Evolutionary conservation across 371 early-diverging fungal genomes (phyloP).

Genomic region (Mortierella sp.): DNA sequence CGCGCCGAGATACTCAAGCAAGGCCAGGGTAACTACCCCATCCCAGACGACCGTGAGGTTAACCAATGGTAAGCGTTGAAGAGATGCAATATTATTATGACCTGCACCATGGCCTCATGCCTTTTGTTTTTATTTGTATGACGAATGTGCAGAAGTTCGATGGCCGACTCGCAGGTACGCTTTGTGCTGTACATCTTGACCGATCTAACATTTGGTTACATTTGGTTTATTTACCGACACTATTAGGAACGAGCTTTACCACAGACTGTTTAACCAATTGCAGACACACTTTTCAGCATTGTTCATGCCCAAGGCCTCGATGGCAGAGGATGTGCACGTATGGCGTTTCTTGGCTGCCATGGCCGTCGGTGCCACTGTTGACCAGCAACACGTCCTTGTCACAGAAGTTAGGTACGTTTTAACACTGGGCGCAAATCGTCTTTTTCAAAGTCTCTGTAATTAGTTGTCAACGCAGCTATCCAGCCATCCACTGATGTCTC

Average conservation of each 20-base stretch:
- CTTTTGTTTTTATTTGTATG: background rate
- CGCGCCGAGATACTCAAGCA: slow-evolving; percentile 92
- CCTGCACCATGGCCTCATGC: background rate
- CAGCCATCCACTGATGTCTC: background rate
- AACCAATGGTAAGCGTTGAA: slow-evolving; percentile 69
- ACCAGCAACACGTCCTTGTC: slow-evolving; percentile 94
- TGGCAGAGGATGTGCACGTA: slow-evolving; percentile 91
- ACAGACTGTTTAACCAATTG: slow-evolving; percentile 81
- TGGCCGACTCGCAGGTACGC: background rate
- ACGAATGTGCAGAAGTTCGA: background rate
- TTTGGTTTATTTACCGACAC: background rate
- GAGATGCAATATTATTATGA: background rate
- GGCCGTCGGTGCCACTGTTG: slow-evolving; percentile 93
- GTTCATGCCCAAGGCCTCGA: slow-evolving; percentile 79
- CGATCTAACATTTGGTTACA: background rate
- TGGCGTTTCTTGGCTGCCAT: slow-evolving; percentile 98
- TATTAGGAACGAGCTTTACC: slow-evolving; percentile 73
- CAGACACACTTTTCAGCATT: slow-evolving; percentile 83
- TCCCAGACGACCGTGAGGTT: slow-evolving; percentile 76
- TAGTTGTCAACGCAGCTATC: background rate
- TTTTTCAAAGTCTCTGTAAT: background rate
- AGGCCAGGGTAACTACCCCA: slow-evolving; percentile 71
- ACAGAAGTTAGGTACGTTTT: slow-evolving; percentile 82
- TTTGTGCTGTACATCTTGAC: background rate
- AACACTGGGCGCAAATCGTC: background rate